A percentile compares a stretch with the other conserved stretches of the same genome.
Conservation (phyloP, 2,329 filamentous ascomycete species). For the Chlorencoelia australis region DNA sequence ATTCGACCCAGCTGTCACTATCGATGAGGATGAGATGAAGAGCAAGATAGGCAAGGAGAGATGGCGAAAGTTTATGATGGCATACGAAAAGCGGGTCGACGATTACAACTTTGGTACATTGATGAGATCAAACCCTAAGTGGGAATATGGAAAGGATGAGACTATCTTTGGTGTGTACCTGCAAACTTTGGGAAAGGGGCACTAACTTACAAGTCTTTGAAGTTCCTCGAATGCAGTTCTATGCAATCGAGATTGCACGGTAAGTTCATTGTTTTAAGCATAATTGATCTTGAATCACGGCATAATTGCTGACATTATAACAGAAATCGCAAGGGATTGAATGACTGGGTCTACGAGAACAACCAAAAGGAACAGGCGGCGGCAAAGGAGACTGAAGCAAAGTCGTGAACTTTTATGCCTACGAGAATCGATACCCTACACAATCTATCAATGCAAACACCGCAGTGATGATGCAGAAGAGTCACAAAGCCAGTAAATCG, state of each 20-base stretch:
- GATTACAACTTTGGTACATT: slow-evolving; percentile 99
- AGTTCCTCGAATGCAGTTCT: slow-evolving; percentile 68
- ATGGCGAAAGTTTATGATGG: slow-evolving; percentile 91
- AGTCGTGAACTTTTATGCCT: no score
- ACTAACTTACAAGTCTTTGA: slow-evolving; percentile 7
- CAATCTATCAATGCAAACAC: no score
- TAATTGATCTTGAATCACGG: background rate
- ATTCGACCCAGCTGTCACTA: slow-evolving; percentile 69
- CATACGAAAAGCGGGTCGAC: slow-evolving; percentile 88
- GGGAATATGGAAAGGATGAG: slow-evolving; percentile 77
- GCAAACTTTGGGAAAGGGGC: background rate
- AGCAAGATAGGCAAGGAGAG: slow-evolving; percentile 88
- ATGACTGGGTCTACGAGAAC: slow-evolving; percentile 95
- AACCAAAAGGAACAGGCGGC: slow-evolving; percentile 46
- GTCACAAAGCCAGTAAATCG: no score
- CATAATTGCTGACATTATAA: background rate
- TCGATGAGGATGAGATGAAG: slow-evolving; percentile 95
- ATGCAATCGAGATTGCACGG: slow-evolving; percentile 62
- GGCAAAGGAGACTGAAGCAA: slow-evolving; percentile 6
- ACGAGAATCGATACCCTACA: no score
- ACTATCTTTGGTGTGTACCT: slow-evolving; percentile 75
- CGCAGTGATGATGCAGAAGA: no score
- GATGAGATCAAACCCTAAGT: slow-evolving; percentile 66
- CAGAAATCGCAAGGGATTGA: slow-evolving; percentile 76
- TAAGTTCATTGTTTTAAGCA: slow-evolving; percentile 1